Evolutionary conservation across 257 asterid species (phyloP), one percentile per base, ranked within the genome.

Genomic region (Capsicum rhomboideum): DNA sequence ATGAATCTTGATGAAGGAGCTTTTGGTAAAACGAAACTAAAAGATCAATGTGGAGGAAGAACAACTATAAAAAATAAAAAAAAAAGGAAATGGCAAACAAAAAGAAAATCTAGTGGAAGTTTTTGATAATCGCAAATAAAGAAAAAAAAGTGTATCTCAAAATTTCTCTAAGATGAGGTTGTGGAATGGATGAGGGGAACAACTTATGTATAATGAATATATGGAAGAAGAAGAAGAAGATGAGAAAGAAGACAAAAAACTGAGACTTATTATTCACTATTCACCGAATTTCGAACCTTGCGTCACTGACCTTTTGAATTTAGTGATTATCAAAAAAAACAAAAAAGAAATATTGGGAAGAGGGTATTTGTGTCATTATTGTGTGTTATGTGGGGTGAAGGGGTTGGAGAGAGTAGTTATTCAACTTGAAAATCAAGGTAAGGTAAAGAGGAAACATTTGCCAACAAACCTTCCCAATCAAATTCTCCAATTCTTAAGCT

Each of bases 381-480:
- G 26, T 50, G 34, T 10, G 34, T 21, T 40, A 0, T 61, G 12
- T 80, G 75, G 72, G 55, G 72, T 21, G 83, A 14, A 28, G 18
- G 53, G 40, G 77, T 58, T 23, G 50, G 84, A 77, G 85, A 55
- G 66, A 82, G 46, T 84, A 67, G 85, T 87, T 82, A 92, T 89
- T 91, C 84, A 82, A 90, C 71, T 55, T 91, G 97, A 88, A 93
- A 95, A 91, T 94, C 98, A 88, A 96, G 93, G 91, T 88, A 93
- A 88, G 98, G 92, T 91, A 91, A 88, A 67, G 98, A 93, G 86
- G 98, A 88, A 82, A 93, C 96, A 85, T 96, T 94, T 52, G 96
- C 99, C 97, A 96, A 91, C 94, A 94, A 96, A 92, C 96, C 97
- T 86, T 96, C 98, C 99, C 98, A 96, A 89, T 93, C 97, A 85